These are phyloP conservation scores for Fusarium sp. DNA, from an alignment of 2,329 filamentous ascomycete species.

Conservation along the genomic window DNA sequence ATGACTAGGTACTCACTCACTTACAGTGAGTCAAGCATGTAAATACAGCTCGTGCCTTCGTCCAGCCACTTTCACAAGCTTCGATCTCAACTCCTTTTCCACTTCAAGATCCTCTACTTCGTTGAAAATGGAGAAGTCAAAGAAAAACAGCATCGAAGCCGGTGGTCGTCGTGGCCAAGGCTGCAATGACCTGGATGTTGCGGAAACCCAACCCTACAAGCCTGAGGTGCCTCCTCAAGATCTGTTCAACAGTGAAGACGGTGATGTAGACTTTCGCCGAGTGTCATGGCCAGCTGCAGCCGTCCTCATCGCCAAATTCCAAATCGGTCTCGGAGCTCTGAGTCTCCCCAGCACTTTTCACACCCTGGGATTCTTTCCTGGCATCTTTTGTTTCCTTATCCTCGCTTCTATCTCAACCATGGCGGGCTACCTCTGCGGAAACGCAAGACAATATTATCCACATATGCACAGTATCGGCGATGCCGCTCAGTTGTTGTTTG, in stretches of 20 bases:
- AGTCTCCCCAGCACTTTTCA: constrained; percentile 4
- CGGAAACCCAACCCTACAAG: not conserved
- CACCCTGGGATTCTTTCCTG: constrained; percentile 5
- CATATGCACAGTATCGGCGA: not conserved
- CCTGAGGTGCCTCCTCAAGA: not conserved
- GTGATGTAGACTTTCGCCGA: not conserved
- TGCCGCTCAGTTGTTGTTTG: not conserved
- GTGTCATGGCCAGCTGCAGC: not conserved
- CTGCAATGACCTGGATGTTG: not conserved
- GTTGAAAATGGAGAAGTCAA: not conserved
- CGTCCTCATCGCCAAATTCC: not conserved
- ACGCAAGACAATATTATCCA: not conserved
- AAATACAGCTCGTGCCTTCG: not conserved
- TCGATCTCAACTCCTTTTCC: not conserved
- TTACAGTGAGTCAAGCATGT: not conserved
- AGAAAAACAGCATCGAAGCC: not conserved
- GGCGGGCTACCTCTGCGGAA: not conserved
- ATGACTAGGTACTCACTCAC: not conserved
- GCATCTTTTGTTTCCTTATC: constrained; percentile 6
- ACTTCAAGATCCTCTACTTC: not conserved
- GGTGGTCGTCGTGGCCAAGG: not conserved
- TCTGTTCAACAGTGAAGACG: not conserved
- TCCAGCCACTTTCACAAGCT: not conserved
- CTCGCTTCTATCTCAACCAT: not conserved
- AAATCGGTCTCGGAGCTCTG: not conserved